A percentile compares a stretch with the other conserved stretches of the same genome.
These are phyloP conservation scores for Paraphoma sp. DNA, from an alignment of 2,329 filamentous ascomycete species.

Conservation along the genomic window DNA sequence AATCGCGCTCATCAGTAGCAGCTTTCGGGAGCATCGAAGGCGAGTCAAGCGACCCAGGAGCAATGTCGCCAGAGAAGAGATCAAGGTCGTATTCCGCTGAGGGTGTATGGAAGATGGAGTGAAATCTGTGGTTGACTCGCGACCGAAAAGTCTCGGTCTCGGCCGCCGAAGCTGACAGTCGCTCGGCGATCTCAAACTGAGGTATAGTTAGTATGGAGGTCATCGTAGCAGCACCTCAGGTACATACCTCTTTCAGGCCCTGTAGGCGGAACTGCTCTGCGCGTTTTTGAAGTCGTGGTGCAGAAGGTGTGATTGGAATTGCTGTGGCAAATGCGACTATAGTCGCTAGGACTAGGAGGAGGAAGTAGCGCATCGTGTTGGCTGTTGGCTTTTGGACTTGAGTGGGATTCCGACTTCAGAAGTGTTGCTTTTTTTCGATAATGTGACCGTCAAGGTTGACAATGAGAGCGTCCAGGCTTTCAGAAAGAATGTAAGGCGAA, in stretches of 20 bases:
- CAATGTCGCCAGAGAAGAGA: conserved; percentile 40
- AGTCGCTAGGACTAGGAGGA: conserved; percentile 33
- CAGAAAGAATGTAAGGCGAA: conserved; percentile 18
- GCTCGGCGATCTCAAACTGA: conserved; percentile 43
- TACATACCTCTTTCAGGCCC: conserved; percentile 42
- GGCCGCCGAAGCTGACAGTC: conserved; percentile 28
- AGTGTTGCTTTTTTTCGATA: not conserved
- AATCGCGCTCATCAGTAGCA: conserved; percentile 13
- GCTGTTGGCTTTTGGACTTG: not conserved
- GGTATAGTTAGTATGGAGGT: conserved; percentile 11
- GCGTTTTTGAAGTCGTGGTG: conserved; percentile 38
- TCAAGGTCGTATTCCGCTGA: conserved; percentile 31
- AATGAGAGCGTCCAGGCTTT: conserved; percentile 20
- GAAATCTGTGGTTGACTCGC: conserved; percentile 30
- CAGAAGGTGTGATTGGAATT: conserved; percentile 44
- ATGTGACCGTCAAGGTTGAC: conserved; percentile 1
- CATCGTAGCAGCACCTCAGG: too few relatives aligned
- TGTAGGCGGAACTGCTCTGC: conserved; percentile 42
- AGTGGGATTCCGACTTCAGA: too few relatives aligned
- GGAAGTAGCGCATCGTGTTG: conserved; percentile 34
- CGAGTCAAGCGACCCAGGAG: conserved; percentile 42
- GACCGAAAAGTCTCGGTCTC: conserved; percentile 23
- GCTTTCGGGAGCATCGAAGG: conserved; percentile 41
- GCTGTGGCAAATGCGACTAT: conserved; percentile 32
- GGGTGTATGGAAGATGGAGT: conserved; percentile 25